Base-by-base conservation (phyloP, 1,284 basidiomycete genomes). In the Xerocomus minutiporus region DNA sequence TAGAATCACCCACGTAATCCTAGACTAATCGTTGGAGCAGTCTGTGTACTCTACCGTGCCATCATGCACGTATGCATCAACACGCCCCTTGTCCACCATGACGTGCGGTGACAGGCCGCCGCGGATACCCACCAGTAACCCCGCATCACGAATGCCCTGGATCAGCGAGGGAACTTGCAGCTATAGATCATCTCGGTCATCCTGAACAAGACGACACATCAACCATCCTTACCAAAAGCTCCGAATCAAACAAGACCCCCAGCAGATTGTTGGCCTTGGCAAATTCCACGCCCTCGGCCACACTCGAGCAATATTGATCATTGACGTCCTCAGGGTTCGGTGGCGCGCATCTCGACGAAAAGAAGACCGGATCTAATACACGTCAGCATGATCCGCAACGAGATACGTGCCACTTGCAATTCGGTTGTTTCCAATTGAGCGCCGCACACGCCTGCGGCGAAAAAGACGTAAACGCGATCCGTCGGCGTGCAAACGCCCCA, bases 381-480 rank as follows among this genome's bases (percentile, higher is more conserved):
- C 44, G 43, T 59, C 46, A 55, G 57, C 36, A 36, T 45, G 55
- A 62, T 60, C 31, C 58, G 56, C 52, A 56, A 13, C 54, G 17
- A 40, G 54, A 56, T 38, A 52, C 51, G 45, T 47, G 42, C n/a
- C 36, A 70, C 81, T 69, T 72, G 89, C 93, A 97, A 70, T 99
- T 99, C 15, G 97, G 97, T 72, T 99, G 97, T 73, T 99, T 99
- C 95, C 97, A 98, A 70, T 99, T 98, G 52, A 99, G 71, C 15
- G 89, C 86, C 3, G 89, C 84, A 69, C 93, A 95, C 3, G 93
- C 81, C 61, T 90, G 87, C 11, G 94, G 91, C 55, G 85, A 87
- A 69, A 91, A 97, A 12, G 92, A 94, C 45, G 86, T 87, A 67
- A 97, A 92, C 12, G 93, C 83, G 53, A 97, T 82, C 62, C 86